A percentile compares a stretch with the other conserved stretches of the same genome.
Conservation (phyloP, 1,284 basidiomycete genomes). For the Ustilago cynodontis region DNA sequence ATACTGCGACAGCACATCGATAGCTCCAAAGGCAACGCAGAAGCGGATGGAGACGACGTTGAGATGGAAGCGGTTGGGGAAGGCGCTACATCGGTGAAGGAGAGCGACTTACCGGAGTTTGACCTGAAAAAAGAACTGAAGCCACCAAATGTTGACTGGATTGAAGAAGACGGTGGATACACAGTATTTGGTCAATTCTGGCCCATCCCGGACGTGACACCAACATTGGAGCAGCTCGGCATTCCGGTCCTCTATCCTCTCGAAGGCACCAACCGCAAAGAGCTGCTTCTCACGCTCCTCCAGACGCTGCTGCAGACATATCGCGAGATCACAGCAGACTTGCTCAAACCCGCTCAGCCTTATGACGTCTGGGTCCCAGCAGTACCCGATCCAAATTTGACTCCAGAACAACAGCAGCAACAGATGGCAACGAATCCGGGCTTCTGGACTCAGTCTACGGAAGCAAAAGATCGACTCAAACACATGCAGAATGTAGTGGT, state of each 20-base stretch:
- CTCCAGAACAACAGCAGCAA: constrained; percentile 38
- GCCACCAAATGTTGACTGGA: constrained; percentile 64
- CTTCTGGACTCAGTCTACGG: constrained; percentile 54
- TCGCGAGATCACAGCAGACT: constrained; percentile 53
- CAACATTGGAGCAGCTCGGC: constrained; percentile 58
- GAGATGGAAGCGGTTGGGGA: constrained; percentile 17
- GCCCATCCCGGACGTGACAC: constrained; percentile 63
- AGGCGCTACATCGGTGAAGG: neutral
- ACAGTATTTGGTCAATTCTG: constrained; percentile 65
- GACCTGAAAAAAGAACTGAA: constrained; percentile 54
- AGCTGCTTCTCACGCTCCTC: constrained; percentile 54
- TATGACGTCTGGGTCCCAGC: constrained; percentile 59
- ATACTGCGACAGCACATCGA: constrained; percentile 21
- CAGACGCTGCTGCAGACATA: constrained; percentile 69
- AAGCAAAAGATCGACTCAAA: constrained; percentile 57
- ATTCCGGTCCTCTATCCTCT: constrained; percentile 57
- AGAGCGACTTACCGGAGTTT: constrained; percentile 41
- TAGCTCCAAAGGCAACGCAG: neutral
- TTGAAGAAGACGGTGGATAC: constrained; percentile 67
- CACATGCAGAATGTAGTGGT: constrained; percentile 65
- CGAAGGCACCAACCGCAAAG: constrained; percentile 37
- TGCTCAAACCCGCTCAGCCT: constrained; percentile 59
- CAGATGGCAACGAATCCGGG: constrained; percentile 41
- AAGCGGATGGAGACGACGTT: constrained; percentile 13
- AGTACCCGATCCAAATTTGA: constrained; percentile 31